phyloP scores from a whole-genome alignment of 768 basidiomycete genomes.

The Mrakia frigida region DNA sequence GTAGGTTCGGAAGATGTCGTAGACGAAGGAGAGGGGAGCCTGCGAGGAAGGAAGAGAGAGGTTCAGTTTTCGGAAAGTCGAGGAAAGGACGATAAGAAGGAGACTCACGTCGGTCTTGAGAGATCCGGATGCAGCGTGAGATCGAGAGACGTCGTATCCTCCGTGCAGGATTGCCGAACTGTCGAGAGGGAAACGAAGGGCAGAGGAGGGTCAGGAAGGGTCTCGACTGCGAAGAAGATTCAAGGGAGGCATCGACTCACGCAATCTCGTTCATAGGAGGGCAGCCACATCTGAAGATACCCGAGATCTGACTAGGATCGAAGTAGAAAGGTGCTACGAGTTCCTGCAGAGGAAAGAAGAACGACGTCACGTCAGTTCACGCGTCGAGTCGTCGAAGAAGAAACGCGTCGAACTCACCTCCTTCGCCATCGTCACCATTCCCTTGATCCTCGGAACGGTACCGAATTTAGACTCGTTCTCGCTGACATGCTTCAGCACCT shows the following conservation, averaged over 20 bases:
- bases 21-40: slow-evolving; percentile 59
- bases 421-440: slow-evolving; percentile 86
- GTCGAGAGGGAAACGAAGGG: not conserved
- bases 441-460: slow-evolving; percentile 79
- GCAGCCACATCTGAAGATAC: slow-evolving; percentile 72
- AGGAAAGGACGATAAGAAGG: not conserved
- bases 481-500: slow-evolving; percentile 69
- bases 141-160: slow-evolving; percentile 77
- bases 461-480: slow-evolving; percentile 61
- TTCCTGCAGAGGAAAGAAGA: slow-evolving; percentile 53
- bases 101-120: slow-evolving; percentile 68
- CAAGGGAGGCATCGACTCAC: slow-evolving; percentile 49
- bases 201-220: slow-evolving; percentile 10
- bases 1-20: slow-evolving; percentile 82
- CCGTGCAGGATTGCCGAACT: slow-evolving; percentile 87
- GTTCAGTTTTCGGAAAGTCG: not conserved
- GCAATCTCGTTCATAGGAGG: slow-evolving; percentile 70
- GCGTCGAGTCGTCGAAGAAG: no score
- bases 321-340: slow-evolving; percentile 75
- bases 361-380: not conserved
- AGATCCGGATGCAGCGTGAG: slow-evolving; percentile 82
- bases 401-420: slow-evolving; percentile 56
- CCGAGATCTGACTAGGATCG: slow-evolving; percentile 70
- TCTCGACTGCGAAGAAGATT: not conserved
- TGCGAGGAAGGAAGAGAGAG: not conserved